Percentiles rank a stretch among this genome's conserved stretches.
Conservation (phyloP, 164 flowering plant species). For the Pachysandra terminalis region DNA sequence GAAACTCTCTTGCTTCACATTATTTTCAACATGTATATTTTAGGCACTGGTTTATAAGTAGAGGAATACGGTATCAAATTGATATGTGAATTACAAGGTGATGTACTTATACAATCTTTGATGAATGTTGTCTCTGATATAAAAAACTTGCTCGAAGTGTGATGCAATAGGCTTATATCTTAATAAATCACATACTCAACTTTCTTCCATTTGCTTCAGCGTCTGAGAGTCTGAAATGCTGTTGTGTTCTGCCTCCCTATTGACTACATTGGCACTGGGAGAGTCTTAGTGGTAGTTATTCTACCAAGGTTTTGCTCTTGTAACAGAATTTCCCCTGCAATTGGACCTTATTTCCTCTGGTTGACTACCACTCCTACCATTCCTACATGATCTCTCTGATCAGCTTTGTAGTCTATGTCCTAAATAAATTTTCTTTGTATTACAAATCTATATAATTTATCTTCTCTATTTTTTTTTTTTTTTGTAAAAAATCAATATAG, state of each 20-base stretch:
- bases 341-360: too few relatives aligned
- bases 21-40: constrained; percentile 9
- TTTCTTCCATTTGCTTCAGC: neutral
- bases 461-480: too few relatives aligned
- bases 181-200: neutral
- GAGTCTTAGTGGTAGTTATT: too few relatives aligned
- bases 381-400: too few relatives aligned
- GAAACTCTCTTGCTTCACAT: constrained; percentile 6
- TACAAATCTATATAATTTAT: too few relatives aligned
- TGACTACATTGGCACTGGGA: neutral
- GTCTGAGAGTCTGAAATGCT: neutral
- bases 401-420: too few relatives aligned
- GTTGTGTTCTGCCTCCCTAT: neutral
- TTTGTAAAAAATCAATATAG: too few relatives aligned
- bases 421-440: too few relatives aligned
- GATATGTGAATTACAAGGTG: neutral
- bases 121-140: neutral
- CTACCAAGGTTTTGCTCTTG: too few relatives aligned
- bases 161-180: neutral
- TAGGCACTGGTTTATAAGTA: neutral
- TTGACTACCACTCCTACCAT: too few relatives aligned
- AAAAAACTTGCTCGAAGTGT: neutral
- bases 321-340: too few relatives aligned
- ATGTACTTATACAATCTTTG: neutral
- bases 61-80: neutral